These are phyloP conservation scores for Cryptococcus sp. DNA, from an alignment of 1,284 basidiomycete genomes.

Conservation along the genomic window DNA sequence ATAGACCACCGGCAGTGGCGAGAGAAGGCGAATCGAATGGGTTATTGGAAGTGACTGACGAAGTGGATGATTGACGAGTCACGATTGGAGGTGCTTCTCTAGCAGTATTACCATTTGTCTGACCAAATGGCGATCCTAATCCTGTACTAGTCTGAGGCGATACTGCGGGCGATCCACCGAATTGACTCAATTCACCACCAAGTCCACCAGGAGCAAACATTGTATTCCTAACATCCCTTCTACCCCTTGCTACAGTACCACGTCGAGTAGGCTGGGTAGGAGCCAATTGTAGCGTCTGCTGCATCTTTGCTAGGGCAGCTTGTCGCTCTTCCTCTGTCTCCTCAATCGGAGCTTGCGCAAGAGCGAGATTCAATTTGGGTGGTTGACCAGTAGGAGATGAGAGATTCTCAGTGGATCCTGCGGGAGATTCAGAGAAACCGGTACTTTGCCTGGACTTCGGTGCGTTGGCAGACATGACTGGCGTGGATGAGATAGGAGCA, in stretches of 20 bases:
- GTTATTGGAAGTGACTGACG: slow-evolving; percentile 34
- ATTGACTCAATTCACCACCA: slow-evolving; percentile 1
- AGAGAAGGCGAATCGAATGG: slow-evolving; percentile 41
- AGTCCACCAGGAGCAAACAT: slow-evolving; percentile 31
- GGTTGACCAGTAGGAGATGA: slow-evolving; percentile 11
- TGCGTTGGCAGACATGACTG: slow-evolving; percentile 4
- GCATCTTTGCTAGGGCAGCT: slow-evolving; percentile 52
- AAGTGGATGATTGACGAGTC: slow-evolving; percentile 24
- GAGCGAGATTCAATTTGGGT: slow-evolving; percentile 37
- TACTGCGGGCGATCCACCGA: slow-evolving; percentile 4
- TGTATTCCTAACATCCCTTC: slow-evolving; percentile 51
- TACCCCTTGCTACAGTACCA: slow-evolving; percentile 48
- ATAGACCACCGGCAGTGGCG: slow-evolving; percentile 2
- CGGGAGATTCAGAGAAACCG: slow-evolving; percentile 18
- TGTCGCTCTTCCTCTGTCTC: slow-evolving; percentile 50
- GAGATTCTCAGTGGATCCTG: slow-evolving; percentile 21
- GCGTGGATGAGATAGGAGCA: slow-evolving; percentile 2
- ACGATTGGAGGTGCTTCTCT: slow-evolving; percentile 6
- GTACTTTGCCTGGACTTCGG: slow-evolving; percentile 1
- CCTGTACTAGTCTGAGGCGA: slow-evolving; percentile 7
- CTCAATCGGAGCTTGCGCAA: slow-evolving; percentile 48
- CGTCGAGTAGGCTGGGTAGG: slow-evolving; percentile 38
- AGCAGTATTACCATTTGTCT: slow-evolving; percentile 3
- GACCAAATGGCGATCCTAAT: neutral
- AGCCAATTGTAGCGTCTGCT: slow-evolving; percentile 46